A percentile compares a stretch with the other conserved stretches of the same genome.
Evolutionary conservation across 164 flowering plant genomes (phyloP).

Genomic region (Kingdonia uniflora): DNA sequence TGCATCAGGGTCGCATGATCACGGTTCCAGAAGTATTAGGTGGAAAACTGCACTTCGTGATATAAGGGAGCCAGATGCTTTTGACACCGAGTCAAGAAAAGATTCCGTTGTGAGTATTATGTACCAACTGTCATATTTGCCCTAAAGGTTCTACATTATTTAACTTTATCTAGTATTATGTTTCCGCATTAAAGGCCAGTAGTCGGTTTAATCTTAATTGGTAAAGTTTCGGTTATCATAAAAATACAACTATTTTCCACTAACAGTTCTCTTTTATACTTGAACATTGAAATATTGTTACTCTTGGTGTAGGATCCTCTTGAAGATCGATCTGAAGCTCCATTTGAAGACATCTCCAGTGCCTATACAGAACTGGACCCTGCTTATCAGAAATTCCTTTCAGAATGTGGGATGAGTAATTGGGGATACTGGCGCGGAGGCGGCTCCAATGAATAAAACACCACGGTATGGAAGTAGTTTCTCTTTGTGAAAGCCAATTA

Average conservation of each 20-base stretch:
- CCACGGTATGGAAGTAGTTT: no score
- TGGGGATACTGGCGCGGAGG: slow-evolving; percentile 42
- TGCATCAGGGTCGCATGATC: slow-evolving; percentile 14
- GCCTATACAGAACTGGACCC: slow-evolving; percentile 31
- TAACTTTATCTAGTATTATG: no score
- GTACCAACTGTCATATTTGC: not conserved
- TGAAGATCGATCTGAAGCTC: slow-evolving; percentile 21
- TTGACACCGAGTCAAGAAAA: slow-evolving; percentile 18
- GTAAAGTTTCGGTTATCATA: no score
- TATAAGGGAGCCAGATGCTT: slow-evolving; percentile 21
- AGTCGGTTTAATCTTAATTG: no score
- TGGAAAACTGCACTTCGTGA: slow-evolving; percentile 44
- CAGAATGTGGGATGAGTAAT: slow-evolving; percentile 45
- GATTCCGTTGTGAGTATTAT: slow-evolving; percentile 22
- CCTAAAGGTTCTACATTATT: no score
- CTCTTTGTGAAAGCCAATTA: no score
- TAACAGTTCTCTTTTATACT: no score
- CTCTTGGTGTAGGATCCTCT: slow-evolving; percentile 16
- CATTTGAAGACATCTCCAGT: slow-evolving; percentile 24
- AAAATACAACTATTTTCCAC: no score
- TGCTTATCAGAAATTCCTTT: slow-evolving; percentile 39
- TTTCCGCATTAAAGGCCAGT: no score
- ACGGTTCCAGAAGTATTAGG: slow-evolving; percentile 20
- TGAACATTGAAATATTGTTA: not conserved
- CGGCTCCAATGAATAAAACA: slow-evolving; percentile 18